Conservation (phyloP, 495 filamentous ascomycete species). For the Mytilinidion resinicola region DNA sequence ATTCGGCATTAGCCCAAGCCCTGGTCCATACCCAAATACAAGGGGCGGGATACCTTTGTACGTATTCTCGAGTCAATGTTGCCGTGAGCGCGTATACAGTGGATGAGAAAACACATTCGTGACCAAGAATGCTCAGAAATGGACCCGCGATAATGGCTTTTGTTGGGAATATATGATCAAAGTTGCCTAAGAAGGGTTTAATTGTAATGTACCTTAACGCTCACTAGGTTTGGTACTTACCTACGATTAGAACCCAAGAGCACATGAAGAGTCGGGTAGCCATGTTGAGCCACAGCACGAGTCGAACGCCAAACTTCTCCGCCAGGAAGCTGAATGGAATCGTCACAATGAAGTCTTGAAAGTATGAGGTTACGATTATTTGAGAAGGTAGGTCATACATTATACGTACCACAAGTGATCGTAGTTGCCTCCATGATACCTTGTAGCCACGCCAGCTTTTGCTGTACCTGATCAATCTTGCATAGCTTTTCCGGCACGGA, state of each 20-base stretch:
- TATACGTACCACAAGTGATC: slow-evolving; percentile 23
- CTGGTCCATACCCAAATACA: background rate
- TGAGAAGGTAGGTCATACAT: background rate
- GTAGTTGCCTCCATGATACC: slow-evolving; percentile 31
- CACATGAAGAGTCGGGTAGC: slow-evolving; percentile 20
- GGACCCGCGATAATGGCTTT: slow-evolving; percentile 24
- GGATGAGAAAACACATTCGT: slow-evolving; percentile 27
- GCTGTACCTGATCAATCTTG: slow-evolving; percentile 43
- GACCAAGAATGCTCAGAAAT: slow-evolving; percentile 19
- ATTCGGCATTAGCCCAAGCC: background rate
- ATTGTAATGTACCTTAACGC: background rate
- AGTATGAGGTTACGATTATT: no score
- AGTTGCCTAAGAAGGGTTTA: slow-evolving; percentile 10
- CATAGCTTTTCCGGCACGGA: slow-evolving; percentile 42
- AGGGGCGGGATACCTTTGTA: slow-evolving; percentile 5
- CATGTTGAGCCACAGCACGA: slow-evolving; percentile 21
- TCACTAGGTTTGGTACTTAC: slow-evolving; percentile 6
- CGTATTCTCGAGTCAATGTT: slow-evolving; percentile 15
- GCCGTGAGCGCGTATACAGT: slow-evolving; percentile 19
- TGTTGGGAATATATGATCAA: slow-evolving; percentile 11
- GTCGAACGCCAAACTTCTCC: slow-evolving; percentile 11
- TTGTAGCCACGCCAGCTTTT: slow-evolving; percentile 41
- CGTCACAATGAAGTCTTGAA: slow-evolving; percentile 23
- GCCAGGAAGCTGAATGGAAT: slow-evolving; percentile 27
- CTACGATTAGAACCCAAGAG: slow-evolving; percentile 18